Conservation (phyloP, 1,284 basidiomycete species). For the Heterobasidion occidentale region DNA sequence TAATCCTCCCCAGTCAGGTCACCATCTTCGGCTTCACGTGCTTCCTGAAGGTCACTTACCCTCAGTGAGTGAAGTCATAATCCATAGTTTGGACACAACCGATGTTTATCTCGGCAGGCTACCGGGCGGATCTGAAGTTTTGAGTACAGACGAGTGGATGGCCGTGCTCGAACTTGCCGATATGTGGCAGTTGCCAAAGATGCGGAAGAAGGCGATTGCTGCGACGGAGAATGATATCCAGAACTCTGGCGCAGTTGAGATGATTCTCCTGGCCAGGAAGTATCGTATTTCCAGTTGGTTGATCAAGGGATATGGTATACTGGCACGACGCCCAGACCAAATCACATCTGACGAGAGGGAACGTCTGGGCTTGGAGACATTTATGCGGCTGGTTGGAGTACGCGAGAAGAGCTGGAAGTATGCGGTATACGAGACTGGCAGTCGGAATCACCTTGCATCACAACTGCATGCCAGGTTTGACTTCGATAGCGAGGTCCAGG, state of each 20-base stretch:
- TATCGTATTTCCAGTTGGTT: not conserved
- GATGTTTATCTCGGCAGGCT: not conserved
- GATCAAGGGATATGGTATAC: not conserved
- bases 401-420: not conserved
- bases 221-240: not conserved
- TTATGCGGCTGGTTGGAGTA: not conserved
- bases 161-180: not conserved
- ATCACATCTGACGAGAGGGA: not conserved
- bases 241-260: not conserved
- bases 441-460: not conserved
- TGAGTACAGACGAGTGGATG: not conserved
- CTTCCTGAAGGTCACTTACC: not conserved
- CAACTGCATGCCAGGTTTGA: not conserved
- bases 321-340: not conserved
- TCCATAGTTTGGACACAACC: not conserved
- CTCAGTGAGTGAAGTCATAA: not conserved
- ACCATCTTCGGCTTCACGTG: not conserved
- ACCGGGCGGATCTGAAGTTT: not conserved
- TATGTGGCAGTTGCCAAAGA: not conserved
- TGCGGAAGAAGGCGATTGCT: not conserved
- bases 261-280: not conserved
- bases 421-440: not conserved
- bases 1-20: not conserved
- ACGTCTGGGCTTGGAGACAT: not conserved
- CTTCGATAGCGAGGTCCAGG: not conserved